These are phyloP conservation scores for Phyllostachys edulis DNA, from an alignment of 176 grass and related monocot genomes.

Conservation along the genomic window DNA sequence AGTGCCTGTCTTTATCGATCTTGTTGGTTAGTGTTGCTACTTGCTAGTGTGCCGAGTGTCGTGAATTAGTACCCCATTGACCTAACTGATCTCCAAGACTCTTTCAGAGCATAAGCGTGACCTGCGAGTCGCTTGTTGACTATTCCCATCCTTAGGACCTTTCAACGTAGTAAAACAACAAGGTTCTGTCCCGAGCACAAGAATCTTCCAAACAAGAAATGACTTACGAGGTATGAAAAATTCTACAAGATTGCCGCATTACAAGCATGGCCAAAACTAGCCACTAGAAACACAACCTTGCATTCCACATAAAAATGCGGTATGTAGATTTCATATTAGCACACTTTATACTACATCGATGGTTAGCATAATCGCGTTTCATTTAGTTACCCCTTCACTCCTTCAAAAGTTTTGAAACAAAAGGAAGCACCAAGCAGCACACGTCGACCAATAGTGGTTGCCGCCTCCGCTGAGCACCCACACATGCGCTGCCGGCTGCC, in stretches of 20 bases:
- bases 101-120: neutral
- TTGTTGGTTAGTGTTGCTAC: neutral
- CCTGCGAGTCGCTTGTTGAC: neutral
- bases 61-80: neutral
- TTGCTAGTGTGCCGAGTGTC: neutral
- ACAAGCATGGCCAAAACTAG: neutral
- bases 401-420: neutral
- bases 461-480: neutral
- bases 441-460: neutral
- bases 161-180: neutral
- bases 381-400: neutral
- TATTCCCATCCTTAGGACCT: neutral
- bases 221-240: neutral
- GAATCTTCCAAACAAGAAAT: neutral
- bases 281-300: neutral
- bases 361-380: neutral
- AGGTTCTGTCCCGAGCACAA: neutral
- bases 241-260: neutral
- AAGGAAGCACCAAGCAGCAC: neutral
- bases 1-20: neutral
- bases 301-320: neutral
- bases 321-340: neutral
- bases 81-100: neutral
- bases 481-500: slow-evolving; percentile 43
- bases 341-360: neutral